phyloP scores from a whole-genome alignment of 2,329 filamentous ascomycete genomes.

The Didymella keratinophila region DNA sequence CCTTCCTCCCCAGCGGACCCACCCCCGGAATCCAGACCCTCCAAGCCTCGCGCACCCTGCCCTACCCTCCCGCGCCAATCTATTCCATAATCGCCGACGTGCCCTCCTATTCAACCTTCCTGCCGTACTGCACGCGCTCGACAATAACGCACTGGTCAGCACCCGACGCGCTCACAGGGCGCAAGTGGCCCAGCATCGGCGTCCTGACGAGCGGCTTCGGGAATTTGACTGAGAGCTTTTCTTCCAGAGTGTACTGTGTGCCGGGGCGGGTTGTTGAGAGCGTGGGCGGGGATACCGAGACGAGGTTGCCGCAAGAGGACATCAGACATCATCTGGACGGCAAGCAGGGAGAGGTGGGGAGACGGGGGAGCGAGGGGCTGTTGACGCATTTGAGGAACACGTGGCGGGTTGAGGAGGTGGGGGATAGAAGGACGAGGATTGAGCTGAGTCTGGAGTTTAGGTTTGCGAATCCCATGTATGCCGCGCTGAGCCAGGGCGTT shows the following conservation, averaged over 20 bases:
- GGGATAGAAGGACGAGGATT: constrained; percentile 71
- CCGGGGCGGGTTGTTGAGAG: constrained; percentile 78
- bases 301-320: constrained; percentile 52
- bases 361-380: constrained; percentile 48
- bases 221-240: constrained; percentile 83
- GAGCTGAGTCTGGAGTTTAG: constrained; percentile 78
- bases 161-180: constrained; percentile 57
- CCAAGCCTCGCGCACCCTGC: constrained; percentile 76
- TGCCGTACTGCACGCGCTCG: constrained; percentile 87
- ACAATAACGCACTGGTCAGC: constrained; percentile 77
- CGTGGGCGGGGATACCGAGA: constrained; percentile 66
- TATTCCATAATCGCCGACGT: constrained; percentile 91
- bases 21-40: constrained; percentile 66
- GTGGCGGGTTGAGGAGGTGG: constrained; percentile 67
- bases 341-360: not conserved
- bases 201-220: constrained; percentile 87
- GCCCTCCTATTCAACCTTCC: constrained; percentile 78
- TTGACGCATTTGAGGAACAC: constrained; percentile 74
- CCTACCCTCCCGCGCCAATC: constrained; percentile 73
- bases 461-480: constrained; percentile 90
- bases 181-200: constrained; percentile 74
- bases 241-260: constrained; percentile 79
- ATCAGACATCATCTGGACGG: constrained; percentile 54
- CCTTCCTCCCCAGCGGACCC: constrained; percentile 53
- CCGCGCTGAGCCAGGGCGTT: constrained; percentile 78